Percentiles rank a stretch among this genome's conserved stretches.
Conservation (phyloP, 306 rosid species). For the Vigna radiata region DNA sequence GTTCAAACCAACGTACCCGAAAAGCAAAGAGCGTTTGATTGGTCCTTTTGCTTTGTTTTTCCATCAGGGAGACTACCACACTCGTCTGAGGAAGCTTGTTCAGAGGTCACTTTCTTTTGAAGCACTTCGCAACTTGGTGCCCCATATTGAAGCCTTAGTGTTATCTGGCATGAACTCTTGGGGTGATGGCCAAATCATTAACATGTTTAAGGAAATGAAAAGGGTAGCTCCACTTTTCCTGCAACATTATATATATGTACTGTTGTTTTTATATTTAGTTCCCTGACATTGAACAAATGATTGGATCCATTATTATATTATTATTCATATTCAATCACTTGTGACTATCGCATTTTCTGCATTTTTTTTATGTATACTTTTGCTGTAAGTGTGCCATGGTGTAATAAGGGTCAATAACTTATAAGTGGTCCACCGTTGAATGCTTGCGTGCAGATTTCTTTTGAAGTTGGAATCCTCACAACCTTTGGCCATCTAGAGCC, state of each 20-base stretch:
- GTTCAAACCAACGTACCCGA: slow-evolving; percentile 89
- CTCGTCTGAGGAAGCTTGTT: slow-evolving; percentile 71
- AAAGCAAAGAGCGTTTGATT: slow-evolving; percentile 83
- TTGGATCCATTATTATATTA: slow-evolving; percentile 32
- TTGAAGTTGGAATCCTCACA: slow-evolving; percentile 79
- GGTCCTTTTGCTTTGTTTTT: slow-evolving; percentile 88
- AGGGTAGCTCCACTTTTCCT: slow-evolving; percentile 48
- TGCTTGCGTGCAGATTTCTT: slow-evolving; percentile 69
- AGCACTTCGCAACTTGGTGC: slow-evolving; percentile 64
- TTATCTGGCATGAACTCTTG: slow-evolving; percentile 57
- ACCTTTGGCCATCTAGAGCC: slow-evolving; percentile 70
- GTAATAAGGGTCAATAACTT: slow-evolving; percentile 24
- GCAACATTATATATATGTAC: not conserved
- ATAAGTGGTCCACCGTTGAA: slow-evolving; percentile 33
- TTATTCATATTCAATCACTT: slow-evolving; percentile 17
- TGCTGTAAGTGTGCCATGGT: not conserved
- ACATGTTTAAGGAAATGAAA: slow-evolving; percentile 83
- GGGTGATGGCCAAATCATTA: slow-evolving; percentile 55
- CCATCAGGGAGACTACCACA: slow-evolving; percentile 78
- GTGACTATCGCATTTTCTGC: slow-evolving; percentile 21
- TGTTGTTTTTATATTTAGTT: not conserved
- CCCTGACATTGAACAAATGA: slow-evolving; percentile 18
- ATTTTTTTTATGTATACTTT: slow-evolving; percentile 6
- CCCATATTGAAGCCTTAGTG: slow-evolving; percentile 62
- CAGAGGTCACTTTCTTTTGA: slow-evolving; percentile 64